These are phyloP conservation scores for Venturia aucupariae DNA, from an alignment of 2,329 filamentous ascomycete genomes.

Conservation along the genomic window DNA sequence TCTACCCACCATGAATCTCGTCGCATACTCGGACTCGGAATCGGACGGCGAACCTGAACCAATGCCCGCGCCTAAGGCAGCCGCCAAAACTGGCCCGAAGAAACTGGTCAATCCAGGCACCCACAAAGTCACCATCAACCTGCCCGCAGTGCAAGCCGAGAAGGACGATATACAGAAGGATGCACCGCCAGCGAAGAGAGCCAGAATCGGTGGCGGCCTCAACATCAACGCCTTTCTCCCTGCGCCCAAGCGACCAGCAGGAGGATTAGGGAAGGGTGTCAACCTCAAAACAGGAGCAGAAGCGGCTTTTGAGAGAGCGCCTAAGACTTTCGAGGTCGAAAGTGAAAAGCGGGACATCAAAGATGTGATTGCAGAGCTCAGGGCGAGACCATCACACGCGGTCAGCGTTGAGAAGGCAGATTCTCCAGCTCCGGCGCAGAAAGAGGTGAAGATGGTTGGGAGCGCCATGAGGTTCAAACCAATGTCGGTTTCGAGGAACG, in stretches of 20 bases:
- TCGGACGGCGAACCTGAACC: slow-evolving; percentile 37
- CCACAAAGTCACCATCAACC: slow-evolving; percentile 73
- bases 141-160: slow-evolving; percentile 48
- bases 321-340: slow-evolving; percentile 11
- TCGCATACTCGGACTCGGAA: slow-evolving; percentile 76
- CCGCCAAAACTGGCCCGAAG: slow-evolving; percentile 46
- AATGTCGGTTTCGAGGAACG: slow-evolving; percentile 70
- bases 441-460: slow-evolving; percentile 56
- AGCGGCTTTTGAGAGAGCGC: slow-evolving; percentile 66
- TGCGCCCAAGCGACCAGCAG: slow-evolving; percentile 57
- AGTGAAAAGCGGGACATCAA: slow-evolving; percentile 27
- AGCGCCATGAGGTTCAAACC: slow-evolving; percentile 85
- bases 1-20: slow-evolving; percentile 55
- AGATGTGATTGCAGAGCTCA: slow-evolving; percentile 24
- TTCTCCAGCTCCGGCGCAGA: slow-evolving; percentile 23
- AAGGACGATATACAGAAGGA: slow-evolving; percentile 38
- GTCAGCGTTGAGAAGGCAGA: slow-evolving; percentile 20
- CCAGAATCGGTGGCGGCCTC: slow-evolving; percentile 50
- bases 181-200: slow-evolving; percentile 61
- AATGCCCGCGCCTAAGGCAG: slow-evolving; percentile 41
- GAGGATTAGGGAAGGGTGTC: slow-evolving; percentile 46
- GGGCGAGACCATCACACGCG: slow-evolving; percentile 18
- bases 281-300: slow-evolving; percentile 75
- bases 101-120: slow-evolving; percentile 68
- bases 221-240: slow-evolving; percentile 85